These are phyloP conservation scores for Sphaerobolus stellatus DNA, from an alignment of 1,284 basidiomycete genomes.

Conservation along the genomic window DNA sequence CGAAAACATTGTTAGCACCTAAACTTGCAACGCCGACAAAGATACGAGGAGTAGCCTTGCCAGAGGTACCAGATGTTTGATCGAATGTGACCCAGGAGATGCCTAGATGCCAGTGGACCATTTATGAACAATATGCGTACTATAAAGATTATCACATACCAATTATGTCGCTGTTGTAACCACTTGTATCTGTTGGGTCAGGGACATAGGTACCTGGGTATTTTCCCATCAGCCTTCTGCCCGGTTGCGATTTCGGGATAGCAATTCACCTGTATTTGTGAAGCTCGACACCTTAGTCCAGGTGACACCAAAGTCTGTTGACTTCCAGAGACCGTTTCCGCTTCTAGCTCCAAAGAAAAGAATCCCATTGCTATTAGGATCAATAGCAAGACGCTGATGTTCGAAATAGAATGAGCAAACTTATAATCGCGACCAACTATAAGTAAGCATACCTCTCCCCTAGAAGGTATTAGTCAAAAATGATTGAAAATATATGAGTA, in stretches of 20 bases:
- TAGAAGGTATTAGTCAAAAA: slow-evolving; percentile 29
- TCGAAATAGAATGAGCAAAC: no score
- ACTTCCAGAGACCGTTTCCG: slow-evolving; percentile 65
- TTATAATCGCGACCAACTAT: no score
- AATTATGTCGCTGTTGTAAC: no score
- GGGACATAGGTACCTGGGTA: slow-evolving; percentile 58
- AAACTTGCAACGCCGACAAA: slow-evolving; percentile 64
- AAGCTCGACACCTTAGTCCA: slow-evolving; percentile 60
- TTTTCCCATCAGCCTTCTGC: no score
- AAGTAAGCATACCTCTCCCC: no score
- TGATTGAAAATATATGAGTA: slow-evolving; percentile 18
- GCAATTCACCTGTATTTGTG: slow-evolving; percentile 48
- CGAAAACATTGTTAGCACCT: slow-evolving; percentile 54
- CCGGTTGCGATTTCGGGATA: no score
- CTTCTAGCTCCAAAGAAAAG: slow-evolving; percentile 62
- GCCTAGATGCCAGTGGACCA: slow-evolving; percentile 26
- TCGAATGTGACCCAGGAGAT: slow-evolving; percentile 69
- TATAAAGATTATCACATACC: slow-evolving; percentile 4
- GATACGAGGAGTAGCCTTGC: slow-evolving; percentile 54
- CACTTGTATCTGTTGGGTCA: slow-evolving; percentile 50
- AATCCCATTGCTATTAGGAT: slow-evolving; percentile 60
- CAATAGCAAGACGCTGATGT: slow-evolving; percentile 60
- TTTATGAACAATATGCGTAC: background rate
- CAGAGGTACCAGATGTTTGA: slow-evolving; percentile 36
- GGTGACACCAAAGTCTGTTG: slow-evolving; percentile 52